These are phyloP conservation scores for Withania somnifera DNA, from an alignment of 305 asterid genomes.

Conservation along the genomic window DNA sequence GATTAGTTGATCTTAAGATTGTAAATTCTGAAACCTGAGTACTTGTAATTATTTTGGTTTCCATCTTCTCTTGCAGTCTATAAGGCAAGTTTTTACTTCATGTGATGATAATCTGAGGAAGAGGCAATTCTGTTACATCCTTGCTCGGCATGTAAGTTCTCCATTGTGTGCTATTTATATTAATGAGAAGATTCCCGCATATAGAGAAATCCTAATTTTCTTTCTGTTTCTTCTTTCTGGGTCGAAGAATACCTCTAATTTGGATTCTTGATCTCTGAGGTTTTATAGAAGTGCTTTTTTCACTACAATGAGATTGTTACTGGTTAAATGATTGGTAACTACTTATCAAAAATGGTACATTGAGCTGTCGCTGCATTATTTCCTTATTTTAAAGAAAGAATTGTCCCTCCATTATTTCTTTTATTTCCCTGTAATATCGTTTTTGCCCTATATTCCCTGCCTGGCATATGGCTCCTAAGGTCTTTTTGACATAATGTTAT, in stretches of 20 bases:
- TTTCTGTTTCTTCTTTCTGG: too few species aligned
- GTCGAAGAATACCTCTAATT: neutral
- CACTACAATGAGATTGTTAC: neutral
- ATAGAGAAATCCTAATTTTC: neutral
- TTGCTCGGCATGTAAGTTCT: slow-evolving; percentile 87
- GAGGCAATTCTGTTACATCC: slow-evolving; percentile 80
- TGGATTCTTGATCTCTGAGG: neutral
- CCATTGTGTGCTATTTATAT: neutral
- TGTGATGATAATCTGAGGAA: slow-evolving; percentile 54
- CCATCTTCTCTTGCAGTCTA: slow-evolving; percentile 53
- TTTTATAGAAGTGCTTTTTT: neutral
- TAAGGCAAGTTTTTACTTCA: slow-evolving; percentile 57
- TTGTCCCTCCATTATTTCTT: neutral
- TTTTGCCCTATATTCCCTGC: neutral
- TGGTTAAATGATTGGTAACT: neutral
- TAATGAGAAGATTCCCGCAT: neutral
- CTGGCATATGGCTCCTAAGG: neutral
- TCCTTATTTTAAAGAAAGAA: neutral
- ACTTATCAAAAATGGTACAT: neutral
- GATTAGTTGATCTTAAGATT: neutral
- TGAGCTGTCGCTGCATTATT: neutral
- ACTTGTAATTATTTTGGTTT: slow-evolving; percentile 2
- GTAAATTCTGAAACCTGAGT: neutral
- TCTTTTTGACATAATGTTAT: neutral
- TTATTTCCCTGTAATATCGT: neutral